Percentiles rank a stretch among this genome's conserved stretches.
phyloP scores from a whole-genome alignment of 2,329 filamentous ascomycete species.

The Penicillium frequentans region DNA sequence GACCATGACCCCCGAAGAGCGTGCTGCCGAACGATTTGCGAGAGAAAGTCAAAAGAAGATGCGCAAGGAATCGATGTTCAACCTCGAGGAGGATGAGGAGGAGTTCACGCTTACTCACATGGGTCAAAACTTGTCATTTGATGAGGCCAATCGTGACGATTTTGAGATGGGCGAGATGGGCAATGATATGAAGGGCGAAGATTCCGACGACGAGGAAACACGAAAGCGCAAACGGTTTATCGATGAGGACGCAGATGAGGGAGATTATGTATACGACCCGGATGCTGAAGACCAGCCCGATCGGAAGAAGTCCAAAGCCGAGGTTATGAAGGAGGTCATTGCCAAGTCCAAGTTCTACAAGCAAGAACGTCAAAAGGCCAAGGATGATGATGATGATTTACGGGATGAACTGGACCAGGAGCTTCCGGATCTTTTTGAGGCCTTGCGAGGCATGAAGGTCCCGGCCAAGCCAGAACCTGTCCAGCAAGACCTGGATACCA shows the following conservation, averaged over 20 bases:
- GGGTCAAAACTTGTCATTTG: conserved; percentile 71
- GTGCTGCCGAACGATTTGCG: conserved; percentile 87
- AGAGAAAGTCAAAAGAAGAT: conserved; percentile 78
- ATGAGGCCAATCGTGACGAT: conserved; percentile 64
- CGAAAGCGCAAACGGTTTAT: conserved; percentile 52
- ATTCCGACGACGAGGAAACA: conserved; percentile 58
- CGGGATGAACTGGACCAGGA: conserved; percentile 82
- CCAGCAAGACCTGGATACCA: conserved; percentile 48
- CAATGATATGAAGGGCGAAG: conserved; percentile 60
- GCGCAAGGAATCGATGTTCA: conserved; percentile 79
- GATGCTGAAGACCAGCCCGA: conserved; percentile 64
- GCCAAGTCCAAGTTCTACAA: conserved; percentile 96
- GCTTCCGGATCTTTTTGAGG: conserved; percentile 70
- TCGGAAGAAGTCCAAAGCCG: conserved; percentile 89
- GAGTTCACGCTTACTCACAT: conserved; percentile 76
- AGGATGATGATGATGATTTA: conserved; percentile 90
- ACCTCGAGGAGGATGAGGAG: conserved; percentile 81
- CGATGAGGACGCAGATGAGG: conserved; percentile 44
- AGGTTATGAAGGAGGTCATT: conserved; percentile 97
- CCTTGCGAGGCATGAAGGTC: conserved; percentile 62
- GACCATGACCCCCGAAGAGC: conserved; percentile 88
- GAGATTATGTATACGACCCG: conserved; percentile 44
- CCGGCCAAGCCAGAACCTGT: conserved; percentile 52
- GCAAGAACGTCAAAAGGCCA: conserved; percentile 86
- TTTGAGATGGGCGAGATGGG: conserved; percentile 75